These are phyloP conservation scores for Anacardium occidentale DNA, from an alignment of 345 rosid genomes.

Conservation along the genomic window DNA sequence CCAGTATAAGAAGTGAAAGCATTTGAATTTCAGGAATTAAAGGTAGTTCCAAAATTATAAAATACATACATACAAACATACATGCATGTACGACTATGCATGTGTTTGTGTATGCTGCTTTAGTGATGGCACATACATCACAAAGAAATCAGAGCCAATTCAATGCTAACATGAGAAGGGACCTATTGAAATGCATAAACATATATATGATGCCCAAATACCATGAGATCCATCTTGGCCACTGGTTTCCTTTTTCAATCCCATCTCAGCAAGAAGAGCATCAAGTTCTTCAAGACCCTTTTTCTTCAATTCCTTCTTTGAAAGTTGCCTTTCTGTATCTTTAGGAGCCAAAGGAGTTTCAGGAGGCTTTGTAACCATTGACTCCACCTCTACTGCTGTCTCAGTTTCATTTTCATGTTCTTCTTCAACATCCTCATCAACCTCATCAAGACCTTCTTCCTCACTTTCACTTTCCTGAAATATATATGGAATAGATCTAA, in stretches of 20 bases:
- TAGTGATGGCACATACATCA: neutral
- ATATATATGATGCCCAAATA: constrained; percentile 15
- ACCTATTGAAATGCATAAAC: neutral
- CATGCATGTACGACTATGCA: no score
- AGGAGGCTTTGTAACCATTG: constrained; percentile 28
- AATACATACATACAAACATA: neutral
- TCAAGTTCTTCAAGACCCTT: constrained; percentile 65
- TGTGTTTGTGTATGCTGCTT: no score
- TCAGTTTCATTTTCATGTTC: constrained; percentile 46
- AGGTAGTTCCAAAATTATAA: constrained; percentile 2
- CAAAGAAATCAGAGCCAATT: neutral
- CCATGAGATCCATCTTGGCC: constrained; percentile 40
- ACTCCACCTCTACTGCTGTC: constrained; percentile 24
- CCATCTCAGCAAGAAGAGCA: constrained; percentile 59
- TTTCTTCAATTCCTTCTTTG: constrained; percentile 60
- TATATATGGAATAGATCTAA: neutral
- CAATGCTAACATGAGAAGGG: neutral
- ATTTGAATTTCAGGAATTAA: neutral
- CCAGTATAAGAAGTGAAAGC: neutral
- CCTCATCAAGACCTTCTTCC: constrained; percentile 45
- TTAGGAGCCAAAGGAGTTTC: constrained; percentile 31
- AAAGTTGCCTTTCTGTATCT: constrained; percentile 55
- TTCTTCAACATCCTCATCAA: constrained; percentile 49
- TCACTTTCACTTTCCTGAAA: constrained; percentile 55
- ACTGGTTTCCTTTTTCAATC: constrained; percentile 30